Conservation (phyloP, 805 yeast genomes). For the Candida ortonii region DNA sequence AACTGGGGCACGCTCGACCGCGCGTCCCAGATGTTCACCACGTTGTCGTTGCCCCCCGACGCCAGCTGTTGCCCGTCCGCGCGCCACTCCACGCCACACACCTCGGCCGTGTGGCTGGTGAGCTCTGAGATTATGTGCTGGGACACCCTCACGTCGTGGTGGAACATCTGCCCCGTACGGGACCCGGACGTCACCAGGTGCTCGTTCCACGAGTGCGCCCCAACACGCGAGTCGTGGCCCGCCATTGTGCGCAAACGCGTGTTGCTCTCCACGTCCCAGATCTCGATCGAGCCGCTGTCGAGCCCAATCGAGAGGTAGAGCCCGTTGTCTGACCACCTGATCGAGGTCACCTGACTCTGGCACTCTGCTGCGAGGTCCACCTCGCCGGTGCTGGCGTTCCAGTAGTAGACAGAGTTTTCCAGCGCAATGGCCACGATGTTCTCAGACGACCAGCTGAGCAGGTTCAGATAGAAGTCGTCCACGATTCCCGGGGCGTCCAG, state of each 20-base stretch:
- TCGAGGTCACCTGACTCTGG: constrained; percentile 58
- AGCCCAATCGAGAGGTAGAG: constrained; percentile 80
- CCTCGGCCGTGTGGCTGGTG: constrained; percentile 77
- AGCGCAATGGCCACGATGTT: constrained; percentile 87
- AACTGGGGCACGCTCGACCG: constrained; percentile 67
- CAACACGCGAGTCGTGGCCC: constrained; percentile 72
- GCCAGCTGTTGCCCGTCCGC: constrained; percentile 82
- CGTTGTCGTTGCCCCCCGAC: constrained; percentile 91
- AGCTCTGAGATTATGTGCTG: constrained; percentile 64
- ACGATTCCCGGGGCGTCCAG: constrained; percentile 93
- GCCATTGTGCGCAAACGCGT: constrained; percentile 76
- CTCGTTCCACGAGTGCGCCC: constrained; percentile 80
- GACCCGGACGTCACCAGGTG: constrained; percentile 84
- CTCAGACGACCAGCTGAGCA: constrained; percentile 82
- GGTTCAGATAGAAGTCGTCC: constrained; percentile 87
- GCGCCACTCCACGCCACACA: constrained; percentile 88
- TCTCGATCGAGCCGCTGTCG: constrained; percentile 79
- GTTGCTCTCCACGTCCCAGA: constrained; percentile 87
- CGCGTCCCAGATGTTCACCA: constrained; percentile 91
- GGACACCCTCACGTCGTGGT: constrained; percentile 87
- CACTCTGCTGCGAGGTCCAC: constrained; percentile 66
- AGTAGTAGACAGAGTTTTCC: constrained; percentile 77
- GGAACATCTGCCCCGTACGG: constrained; percentile 78
- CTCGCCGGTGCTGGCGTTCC: constrained; percentile 85
- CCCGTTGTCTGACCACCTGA: constrained; percentile 91